Evolutionary conservation across 805 yeast species (phyloP), one percentile per base, ranked within the genome.

Genomic region (Yamadazyma scolyti): DNA sequence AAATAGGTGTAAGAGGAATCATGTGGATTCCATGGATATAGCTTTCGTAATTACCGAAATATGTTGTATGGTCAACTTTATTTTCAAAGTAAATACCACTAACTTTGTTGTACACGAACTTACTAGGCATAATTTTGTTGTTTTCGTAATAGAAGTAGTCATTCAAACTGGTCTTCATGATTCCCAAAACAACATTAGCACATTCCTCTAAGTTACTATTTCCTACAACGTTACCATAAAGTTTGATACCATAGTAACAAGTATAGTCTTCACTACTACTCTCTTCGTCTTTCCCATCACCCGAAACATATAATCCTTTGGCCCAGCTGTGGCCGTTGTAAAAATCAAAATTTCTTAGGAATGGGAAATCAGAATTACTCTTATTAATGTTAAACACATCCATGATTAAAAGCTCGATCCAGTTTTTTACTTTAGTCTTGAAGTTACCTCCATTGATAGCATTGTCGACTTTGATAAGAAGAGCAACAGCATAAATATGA

Each of bases 11-110:
- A 17, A 75, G 60, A 14, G 89, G 89, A 22, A 82, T 49, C 88
- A 82, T 82, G 52, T 82, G 88, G 37, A 82, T 82, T 4, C 90
- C 90, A 43, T 82, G 86, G 31, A 79, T 80, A 46, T 75, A 82
- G 53, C 80, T 79, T 23, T 61, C 56, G 33, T 71, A 59, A 9
- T 28, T 31, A 4, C 88, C 88, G 48, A 82, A 82, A 47, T 75
- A 82, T 2, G 89, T 82, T 6, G 85, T 73, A 58, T 82, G 79
- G 47, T 77, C 85, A 35, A 79, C 63, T 48, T 81, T 80, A 58
- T 82, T 81, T 49, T 82, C 88, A 54, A 79, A 79, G 27, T 75
- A 52, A 36, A 82, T 80, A 6, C 90, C 90, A 18, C 77, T 55
- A 7, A 80, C 88, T 44, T 73, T 75, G 54, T 82, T 82, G 7